These are phyloP conservation scores for Steccherinum ochraceum DNA, from an alignment of 768 basidiomycete species.

Conservation along the genomic window DNA sequence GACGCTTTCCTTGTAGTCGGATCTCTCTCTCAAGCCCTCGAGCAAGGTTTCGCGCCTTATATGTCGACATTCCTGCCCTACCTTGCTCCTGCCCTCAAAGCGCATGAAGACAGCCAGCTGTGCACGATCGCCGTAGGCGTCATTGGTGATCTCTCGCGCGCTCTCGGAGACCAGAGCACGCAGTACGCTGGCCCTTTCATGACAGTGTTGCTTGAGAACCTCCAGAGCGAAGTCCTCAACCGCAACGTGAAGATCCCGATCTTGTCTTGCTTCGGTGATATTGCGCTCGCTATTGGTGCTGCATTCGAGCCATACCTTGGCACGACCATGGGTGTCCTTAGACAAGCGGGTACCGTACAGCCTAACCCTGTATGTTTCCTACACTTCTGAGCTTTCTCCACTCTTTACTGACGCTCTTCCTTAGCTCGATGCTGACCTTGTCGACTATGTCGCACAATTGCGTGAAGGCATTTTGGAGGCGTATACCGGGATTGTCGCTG, in stretches of 20 bases:
- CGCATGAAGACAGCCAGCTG: constrained; percentile 92
- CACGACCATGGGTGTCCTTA: constrained; percentile 85
- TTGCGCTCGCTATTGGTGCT: constrained; percentile 86
- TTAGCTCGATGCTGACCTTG: constrained; percentile 79
- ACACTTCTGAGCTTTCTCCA: not conserved
- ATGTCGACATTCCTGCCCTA: constrained; percentile 80
- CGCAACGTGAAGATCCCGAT: constrained; percentile 97
- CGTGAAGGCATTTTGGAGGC: constrained; percentile 96
- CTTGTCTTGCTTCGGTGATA: constrained; percentile 91
- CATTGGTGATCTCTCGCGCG: constrained; percentile 94
- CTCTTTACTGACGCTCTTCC: constrained; percentile 5
- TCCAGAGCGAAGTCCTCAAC: constrained; percentile 86
- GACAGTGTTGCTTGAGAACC: constrained; percentile 84
- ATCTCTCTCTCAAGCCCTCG: constrained; percentile 77
- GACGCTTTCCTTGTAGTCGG: constrained; percentile 96
- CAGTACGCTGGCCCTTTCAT: constrained; percentile 88
- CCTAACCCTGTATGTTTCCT: constrained; percentile 77
- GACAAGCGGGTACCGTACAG: constrained; percentile 84
- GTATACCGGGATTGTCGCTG: constrained; percentile 91
- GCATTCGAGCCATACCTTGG: constrained; percentile 85
- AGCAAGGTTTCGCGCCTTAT: constrained; percentile 74
- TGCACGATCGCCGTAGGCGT: constrained; percentile 95
- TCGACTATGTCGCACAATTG: constrained; percentile 86
- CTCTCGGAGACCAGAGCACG: constrained; percentile 76
- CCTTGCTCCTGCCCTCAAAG: constrained; percentile 83